A percentile compares a stretch with the other conserved stretches of the same genome.
Evolutionary conservation across 2,329 filamentous ascomycete genomes (phyloP).

Genomic region (Colletotrichum noveboracense): DNA sequence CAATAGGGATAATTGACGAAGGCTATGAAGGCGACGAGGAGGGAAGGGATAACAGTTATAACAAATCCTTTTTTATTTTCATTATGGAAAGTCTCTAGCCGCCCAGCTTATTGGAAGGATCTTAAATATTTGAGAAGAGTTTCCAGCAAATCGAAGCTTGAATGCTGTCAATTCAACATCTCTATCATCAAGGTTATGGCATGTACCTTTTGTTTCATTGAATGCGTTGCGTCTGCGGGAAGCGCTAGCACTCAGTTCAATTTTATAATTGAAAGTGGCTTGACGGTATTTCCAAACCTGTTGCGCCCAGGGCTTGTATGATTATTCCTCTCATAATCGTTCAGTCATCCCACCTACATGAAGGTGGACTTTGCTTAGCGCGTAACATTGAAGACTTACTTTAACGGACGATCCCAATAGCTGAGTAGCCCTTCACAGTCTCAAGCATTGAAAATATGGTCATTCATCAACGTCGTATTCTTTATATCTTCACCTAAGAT

Average conservation of each 20-base stretch:
- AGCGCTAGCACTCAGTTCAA: neutral
- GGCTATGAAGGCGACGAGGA: no score
- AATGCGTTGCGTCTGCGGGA: neutral
- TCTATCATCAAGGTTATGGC: neutral
- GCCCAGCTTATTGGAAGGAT: neutral
- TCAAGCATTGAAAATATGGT: neutral
- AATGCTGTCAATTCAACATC: neutral
- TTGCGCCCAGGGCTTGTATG: neutral
- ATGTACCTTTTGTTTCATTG: neutral
- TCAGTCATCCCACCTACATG: neutral
- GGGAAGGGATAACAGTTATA: neutral
- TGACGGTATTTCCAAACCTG: neutral
- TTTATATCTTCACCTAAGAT: neutral
- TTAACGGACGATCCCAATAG: neutral
- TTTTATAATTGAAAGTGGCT: rapidly evolving
- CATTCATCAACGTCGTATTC: neutral
- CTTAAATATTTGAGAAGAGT: rapidly evolving
- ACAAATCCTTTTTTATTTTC: neutral
- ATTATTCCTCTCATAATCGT: neutral
- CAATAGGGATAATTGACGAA: neutral
- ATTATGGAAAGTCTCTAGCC: neutral
- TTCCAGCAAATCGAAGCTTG: neutral
- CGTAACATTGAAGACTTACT: neutral
- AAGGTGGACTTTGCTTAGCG: neutral
- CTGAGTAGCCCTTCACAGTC: neutral